phyloP scores from a whole-genome alignment of 208 protist genomes.

The Wallacemonas rigidus region DNA sequence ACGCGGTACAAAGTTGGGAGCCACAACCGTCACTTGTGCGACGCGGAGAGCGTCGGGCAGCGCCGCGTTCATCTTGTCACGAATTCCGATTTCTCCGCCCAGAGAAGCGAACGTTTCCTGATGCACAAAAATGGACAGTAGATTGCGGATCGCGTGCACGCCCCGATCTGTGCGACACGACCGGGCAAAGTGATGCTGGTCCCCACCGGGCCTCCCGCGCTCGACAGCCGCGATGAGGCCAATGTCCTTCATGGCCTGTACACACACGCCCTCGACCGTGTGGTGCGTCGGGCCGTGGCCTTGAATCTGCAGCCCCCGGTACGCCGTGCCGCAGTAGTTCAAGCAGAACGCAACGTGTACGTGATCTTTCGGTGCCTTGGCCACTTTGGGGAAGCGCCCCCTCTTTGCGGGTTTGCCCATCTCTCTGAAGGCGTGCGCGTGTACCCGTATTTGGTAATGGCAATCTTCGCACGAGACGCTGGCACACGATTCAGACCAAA shows the following conservation, averaged over 20 bases:
- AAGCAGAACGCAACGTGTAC: slow-evolving; percentile 69
- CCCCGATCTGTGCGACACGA: slow-evolving; percentile 86
- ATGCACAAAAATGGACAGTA: slow-evolving; percentile 70
- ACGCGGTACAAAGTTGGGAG: slow-evolving; percentile 74
- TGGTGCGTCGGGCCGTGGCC: slow-evolving; percentile 71
- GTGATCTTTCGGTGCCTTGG: slow-evolving; percentile 61
- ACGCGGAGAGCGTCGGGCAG: slow-evolving; percentile 56
- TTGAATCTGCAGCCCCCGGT: slow-evolving; percentile 83
- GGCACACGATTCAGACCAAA: too few relatives aligned
- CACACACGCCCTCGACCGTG: slow-evolving; percentile 80
- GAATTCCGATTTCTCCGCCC: slow-evolving; percentile 33
- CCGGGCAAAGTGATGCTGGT: slow-evolving; percentile 61
- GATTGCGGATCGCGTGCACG: slow-evolving; percentile 82
- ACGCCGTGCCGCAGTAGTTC: slow-evolving; percentile 66
- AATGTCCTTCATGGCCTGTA: slow-evolving; percentile 70
- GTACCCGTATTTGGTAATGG: too few relatives aligned
- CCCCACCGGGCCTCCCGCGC: slow-evolving; percentile 39
- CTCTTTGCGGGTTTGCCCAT: slow-evolving; percentile 17
- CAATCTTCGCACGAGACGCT: too few relatives aligned
- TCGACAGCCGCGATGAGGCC: slow-evolving; percentile 48
- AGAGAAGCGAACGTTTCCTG: slow-evolving; percentile 30
- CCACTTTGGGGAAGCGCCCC: slow-evolving; percentile 34
- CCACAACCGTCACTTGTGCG: slow-evolving; percentile 48
- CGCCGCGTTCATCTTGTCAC: slow-evolving; percentile 35
- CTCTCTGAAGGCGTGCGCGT: slow-evolving; percentile 11